Evolutionary conservation across 495 filamentous ascomycete species (phyloP).

Genomic region (Cenococcum geophilum): DNA sequence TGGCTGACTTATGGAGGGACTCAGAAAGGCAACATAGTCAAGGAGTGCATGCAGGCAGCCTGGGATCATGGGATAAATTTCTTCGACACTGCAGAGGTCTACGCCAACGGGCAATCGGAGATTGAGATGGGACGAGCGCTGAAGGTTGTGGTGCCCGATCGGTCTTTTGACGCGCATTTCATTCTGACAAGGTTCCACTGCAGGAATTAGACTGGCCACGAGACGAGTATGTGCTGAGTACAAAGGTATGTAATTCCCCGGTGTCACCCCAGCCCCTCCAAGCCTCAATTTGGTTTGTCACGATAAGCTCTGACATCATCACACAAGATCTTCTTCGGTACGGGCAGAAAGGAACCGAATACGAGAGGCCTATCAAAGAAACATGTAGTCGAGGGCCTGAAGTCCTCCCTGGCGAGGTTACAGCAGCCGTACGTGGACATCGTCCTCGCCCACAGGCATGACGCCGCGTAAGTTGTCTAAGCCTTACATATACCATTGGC

Average conservation of each 20-base stretch:
- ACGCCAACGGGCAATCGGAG: slow-evolving; percentile 52
- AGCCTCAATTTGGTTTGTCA: too few relatives aligned
- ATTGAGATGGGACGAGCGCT: slow-evolving; percentile 54
- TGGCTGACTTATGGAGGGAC: slow-evolving; percentile 37
- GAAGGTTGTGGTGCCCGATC: slow-evolving; percentile 26
- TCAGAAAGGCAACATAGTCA: slow-evolving; percentile 41
- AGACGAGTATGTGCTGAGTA: slow-evolving; percentile 45
- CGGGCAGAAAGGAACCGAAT: slow-evolving; percentile 46
- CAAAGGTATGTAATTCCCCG: slow-evolving; percentile 23
- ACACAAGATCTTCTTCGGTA: slow-evolving; percentile 41
- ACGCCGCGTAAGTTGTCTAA: slow-evolving; percentile 34
- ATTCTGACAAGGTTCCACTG: too few relatives aligned
- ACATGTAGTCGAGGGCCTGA: slow-evolving; percentile 46
- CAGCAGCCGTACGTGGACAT: slow-evolving; percentile 46
- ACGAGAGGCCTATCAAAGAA: slow-evolving; percentile 44
- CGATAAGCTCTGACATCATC: background rate
- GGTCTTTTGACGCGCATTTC: too few relatives aligned
- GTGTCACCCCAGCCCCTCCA: too few relatives aligned
- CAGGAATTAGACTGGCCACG: slow-evolving; percentile 43
- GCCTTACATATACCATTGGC: background rate
- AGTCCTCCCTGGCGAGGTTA: slow-evolving; percentile 42
- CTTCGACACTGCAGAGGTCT: slow-evolving; percentile 51
- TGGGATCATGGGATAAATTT: slow-evolving; percentile 53
- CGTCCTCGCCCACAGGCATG: slow-evolving; percentile 44
- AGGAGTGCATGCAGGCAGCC: slow-evolving; percentile 44